phyloP scores from a whole-genome alignment of 2,329 filamentous ascomycete genomes.

The Rhinocladiella mackenziei region DNA sequence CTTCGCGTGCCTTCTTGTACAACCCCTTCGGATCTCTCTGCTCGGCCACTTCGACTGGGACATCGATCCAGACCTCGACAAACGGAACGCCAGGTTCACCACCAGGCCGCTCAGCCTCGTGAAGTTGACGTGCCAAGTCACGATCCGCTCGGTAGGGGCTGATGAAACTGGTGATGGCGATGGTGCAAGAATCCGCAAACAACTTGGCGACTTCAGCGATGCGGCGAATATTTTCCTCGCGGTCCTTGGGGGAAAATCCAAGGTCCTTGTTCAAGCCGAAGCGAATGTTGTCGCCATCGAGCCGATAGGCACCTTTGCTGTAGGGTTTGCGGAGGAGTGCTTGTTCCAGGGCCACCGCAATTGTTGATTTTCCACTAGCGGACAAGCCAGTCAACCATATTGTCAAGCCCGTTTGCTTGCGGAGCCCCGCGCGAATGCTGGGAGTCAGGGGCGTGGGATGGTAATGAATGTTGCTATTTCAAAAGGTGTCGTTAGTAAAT shows the following conservation, averaged over 20 bases:
- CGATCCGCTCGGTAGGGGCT: conserved; percentile 88
- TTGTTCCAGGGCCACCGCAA: conserved; percentile 94
- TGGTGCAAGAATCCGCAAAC: conserved; percentile 82
- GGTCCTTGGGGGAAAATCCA: conserved; percentile 86
- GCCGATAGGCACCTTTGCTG: conserved; percentile 77
- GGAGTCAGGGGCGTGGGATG: conserved; percentile 43
- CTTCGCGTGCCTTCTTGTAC: conserved; percentile 93
- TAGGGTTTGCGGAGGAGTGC: conserved; percentile 73
- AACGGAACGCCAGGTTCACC: conserved; percentile 71
- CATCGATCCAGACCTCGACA: conserved; percentile 89
- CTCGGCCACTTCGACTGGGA: conserved; percentile 87
- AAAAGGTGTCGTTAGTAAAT: conserved; percentile 6
- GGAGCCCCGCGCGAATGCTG: conserved; percentile 43
- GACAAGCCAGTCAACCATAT: conserved; percentile 98
- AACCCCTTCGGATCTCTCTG: conserved; percentile 93
- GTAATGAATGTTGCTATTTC: conserved; percentile 47
- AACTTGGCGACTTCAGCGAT: conserved; percentile 96
- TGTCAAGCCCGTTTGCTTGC: conserved; percentile 84
- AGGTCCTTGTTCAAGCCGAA: conserved; percentile 98
- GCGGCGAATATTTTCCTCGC: conserved; percentile 95
- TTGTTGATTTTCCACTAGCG: conserved; percentile 93
- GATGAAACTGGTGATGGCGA: conserved; percentile 95
- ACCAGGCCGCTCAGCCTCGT: conserved; percentile 57
- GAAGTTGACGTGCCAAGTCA: conserved; percentile 73
- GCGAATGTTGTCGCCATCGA: conserved; percentile 97